Conservation (phyloP, 768 basidiomycete species). For the Boletus coccyginus region DNA sequence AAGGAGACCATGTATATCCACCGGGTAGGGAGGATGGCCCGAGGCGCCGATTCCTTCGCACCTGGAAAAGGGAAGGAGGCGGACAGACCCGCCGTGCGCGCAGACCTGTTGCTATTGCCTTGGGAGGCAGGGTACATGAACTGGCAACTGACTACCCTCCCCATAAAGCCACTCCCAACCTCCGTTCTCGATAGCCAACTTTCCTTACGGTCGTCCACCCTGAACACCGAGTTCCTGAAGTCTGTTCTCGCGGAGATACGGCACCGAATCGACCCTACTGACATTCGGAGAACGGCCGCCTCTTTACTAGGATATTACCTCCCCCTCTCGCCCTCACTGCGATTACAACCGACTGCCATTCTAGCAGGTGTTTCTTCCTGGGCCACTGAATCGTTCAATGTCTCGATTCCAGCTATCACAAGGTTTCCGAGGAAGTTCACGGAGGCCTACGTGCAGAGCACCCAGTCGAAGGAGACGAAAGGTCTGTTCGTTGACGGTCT, state of each 20-base stretch:
- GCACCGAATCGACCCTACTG: constrained; percentile 42
- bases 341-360: constrained; percentile 41
- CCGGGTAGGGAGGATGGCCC: constrained; percentile 82
- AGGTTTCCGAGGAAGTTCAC: constrained; percentile 23
- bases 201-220: constrained; percentile 8
- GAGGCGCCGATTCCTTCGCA: constrained; percentile 54
- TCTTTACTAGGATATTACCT: constrained; percentile 74
- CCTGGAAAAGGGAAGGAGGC: background rate
- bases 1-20: constrained; percentile 76
- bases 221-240: constrained; percentile 25
- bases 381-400: constrained; percentile 35
- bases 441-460: constrained; percentile 19
- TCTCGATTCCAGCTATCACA: constrained; percentile 17
- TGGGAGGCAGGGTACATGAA: constrained; percentile 74
- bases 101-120: constrained; percentile 76
- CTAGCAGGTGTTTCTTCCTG: constrained; percentile 61
- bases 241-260: constrained; percentile 31
- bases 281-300: constrained; percentile 59
- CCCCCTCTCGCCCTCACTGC: constrained; percentile 46
- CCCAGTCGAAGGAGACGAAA: constrained; percentile 9
- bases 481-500: constrained; percentile 25
- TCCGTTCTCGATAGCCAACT: constrained; percentile 11
- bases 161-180: constrained; percentile 57
- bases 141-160: constrained; percentile 61
- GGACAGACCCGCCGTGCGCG: constrained; percentile 36